Percentiles rank a stretch among this genome's conserved stretches.
Conservation (phyloP, 139 green algal genomes). For the Picochlorum costavermella region DNA sequence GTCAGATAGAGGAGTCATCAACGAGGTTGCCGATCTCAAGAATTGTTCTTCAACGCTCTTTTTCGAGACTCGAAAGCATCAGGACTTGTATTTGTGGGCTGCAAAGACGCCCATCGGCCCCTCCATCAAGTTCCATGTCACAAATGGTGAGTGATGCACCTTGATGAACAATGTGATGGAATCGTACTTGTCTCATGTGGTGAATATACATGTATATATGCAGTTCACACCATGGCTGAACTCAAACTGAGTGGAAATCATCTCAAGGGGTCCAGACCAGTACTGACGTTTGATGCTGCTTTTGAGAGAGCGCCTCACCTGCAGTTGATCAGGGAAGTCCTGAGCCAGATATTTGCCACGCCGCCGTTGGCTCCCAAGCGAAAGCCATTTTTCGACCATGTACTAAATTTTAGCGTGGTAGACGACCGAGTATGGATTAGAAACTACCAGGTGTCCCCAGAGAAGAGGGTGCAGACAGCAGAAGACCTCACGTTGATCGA, state of each 20-base stretch:
- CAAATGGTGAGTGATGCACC: constrained; percentile 36
- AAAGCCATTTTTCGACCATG: constrained; percentile 98
- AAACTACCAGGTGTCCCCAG: constrained; percentile 91
- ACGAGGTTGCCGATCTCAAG: constrained; percentile 94
- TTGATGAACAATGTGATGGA: too few species aligned
- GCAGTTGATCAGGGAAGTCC: constrained; percentile 84
- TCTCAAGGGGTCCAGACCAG: constrained; percentile 81
- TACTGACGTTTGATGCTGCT: constrained; percentile 63
- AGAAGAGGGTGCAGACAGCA: constrained; percentile 55
- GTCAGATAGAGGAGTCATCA: constrained; percentile 71
- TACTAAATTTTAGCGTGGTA: constrained; percentile 75
- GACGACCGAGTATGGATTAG: constrained; percentile 90
- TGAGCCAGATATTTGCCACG: constrained; percentile 81
- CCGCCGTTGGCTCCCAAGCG: constrained; percentile 76
- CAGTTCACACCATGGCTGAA: constrained; percentile 95
- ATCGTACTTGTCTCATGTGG: too few species aligned
- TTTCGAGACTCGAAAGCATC: constrained; percentile 91
- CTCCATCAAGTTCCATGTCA: constrained; percentile 91
- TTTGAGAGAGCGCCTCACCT: constrained; percentile 90
- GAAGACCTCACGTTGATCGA: constrained; percentile 58
- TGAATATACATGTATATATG: constrained; percentile 23
- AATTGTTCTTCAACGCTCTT: constrained; percentile 82
- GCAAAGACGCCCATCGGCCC: constrained; percentile 82
- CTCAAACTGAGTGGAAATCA: constrained; percentile 96
- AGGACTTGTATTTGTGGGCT: constrained; percentile 97